These are phyloP conservation scores for Nemania bipapillata DNA, from an alignment of 2,329 filamentous ascomycete genomes.

Conservation along the genomic window DNA sequence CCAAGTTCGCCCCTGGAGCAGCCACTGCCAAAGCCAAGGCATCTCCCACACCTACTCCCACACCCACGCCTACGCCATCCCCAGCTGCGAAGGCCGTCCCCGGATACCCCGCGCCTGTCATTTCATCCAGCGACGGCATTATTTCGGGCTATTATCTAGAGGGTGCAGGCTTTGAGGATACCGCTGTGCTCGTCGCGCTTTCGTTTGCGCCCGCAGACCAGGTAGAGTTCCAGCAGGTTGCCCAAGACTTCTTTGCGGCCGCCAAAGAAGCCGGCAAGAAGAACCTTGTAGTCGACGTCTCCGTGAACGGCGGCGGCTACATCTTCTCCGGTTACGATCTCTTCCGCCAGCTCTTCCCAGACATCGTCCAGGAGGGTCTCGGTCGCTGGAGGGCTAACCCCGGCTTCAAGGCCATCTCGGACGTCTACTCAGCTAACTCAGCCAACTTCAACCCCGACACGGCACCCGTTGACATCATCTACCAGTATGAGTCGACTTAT, in stretches of 20 bases:
- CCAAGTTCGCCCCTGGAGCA: constrained; percentile 46
- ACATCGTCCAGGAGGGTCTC: constrained; percentile 56
- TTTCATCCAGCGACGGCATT: constrained; percentile 47
- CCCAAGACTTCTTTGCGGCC: constrained; percentile 50
- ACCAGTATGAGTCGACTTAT: constrained; percentile 62
- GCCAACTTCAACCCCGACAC: constrained; percentile 47
- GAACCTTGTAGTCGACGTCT: constrained; percentile 66
- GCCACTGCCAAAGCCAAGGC: constrained; percentile 25
- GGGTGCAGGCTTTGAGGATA: constrained; percentile 49
- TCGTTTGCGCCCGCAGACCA: constrained; percentile 48
- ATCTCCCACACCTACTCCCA: constrained; percentile 26
- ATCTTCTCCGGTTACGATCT: constrained; percentile 66
- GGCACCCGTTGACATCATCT: constrained; percentile 46
- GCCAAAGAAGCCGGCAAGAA: constrained; percentile 62
- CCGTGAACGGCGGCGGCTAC: constrained; percentile 65
- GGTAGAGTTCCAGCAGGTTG: constrained; percentile 50
- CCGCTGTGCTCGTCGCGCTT: constrained; percentile 49
- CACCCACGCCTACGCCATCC: constrained; percentile 26
- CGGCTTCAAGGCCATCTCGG: constrained; percentile 54
- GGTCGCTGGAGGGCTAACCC: constrained; percentile 55
- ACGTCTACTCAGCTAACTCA: constrained; percentile 46
- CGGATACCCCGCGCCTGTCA: constrained; percentile 49
- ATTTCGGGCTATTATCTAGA: constrained; percentile 52
- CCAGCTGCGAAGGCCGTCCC: constrained; percentile 31
- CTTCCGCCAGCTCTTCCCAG: constrained; percentile 65